Conservation (phyloP, 305 asterid species). For the Rubia balearica region DNA sequence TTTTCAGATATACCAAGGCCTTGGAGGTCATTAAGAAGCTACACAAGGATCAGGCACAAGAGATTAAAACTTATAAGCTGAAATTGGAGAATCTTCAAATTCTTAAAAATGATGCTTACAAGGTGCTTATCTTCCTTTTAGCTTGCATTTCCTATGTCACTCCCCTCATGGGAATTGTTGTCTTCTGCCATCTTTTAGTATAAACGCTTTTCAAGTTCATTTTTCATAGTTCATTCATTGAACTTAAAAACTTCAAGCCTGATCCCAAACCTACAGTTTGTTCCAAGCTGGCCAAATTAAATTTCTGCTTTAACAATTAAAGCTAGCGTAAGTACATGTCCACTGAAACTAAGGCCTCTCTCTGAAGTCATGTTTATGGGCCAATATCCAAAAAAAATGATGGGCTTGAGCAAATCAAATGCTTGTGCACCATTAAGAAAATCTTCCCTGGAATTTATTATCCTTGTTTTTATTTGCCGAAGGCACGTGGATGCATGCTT, state of each 20-base stretch:
- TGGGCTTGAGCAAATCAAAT: conserved; percentile 2
- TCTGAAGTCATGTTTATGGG: not conserved
- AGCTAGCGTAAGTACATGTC: not conserved
- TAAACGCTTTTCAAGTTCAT: conserved; percentile 4
- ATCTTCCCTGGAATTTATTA: not conserved
- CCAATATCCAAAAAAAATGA: not conserved
- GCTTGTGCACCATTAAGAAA: not conserved
- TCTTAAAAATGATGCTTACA: conserved; percentile 83
- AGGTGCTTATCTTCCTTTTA: conserved; percentile 40
- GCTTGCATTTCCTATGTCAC: not conserved
- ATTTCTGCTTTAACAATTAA: not conserved
- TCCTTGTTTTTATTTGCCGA: not conserved
- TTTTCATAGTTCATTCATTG: not conserved
- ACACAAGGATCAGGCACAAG: conserved; percentile 94
- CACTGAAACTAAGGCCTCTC: not conserved
- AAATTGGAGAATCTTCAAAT: conserved; percentile 91
- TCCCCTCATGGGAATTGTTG: not conserved
- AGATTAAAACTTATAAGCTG: conserved; percentile 78
- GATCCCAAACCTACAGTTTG: conserved; percentile 1
- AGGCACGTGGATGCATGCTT: not conserved
- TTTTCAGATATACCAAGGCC: conserved; percentile 86
- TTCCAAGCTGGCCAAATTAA: not conserved
- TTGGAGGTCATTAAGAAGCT: conserved; percentile 93
- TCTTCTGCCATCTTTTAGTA: not conserved
- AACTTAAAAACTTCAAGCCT: not conserved